phyloP scores from a whole-genome alignment of 2,329 filamentous ascomycete species.

The Boeremia lycopersici region DNA sequence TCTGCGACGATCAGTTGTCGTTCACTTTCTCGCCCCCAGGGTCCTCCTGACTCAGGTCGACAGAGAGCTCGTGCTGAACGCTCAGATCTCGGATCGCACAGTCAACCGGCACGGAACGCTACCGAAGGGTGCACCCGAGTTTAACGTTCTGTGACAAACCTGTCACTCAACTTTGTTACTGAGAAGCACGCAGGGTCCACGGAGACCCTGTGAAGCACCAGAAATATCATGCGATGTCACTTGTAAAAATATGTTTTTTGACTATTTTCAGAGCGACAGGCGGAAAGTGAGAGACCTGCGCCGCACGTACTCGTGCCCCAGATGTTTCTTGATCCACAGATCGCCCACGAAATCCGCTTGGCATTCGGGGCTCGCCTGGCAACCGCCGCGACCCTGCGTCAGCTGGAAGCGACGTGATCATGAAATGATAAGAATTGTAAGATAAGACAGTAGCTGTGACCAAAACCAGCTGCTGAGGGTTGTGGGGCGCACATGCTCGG shows the following conservation, averaged over 20 bases:
- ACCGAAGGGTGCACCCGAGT: constrained; percentile 26
- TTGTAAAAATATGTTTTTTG: background rate
- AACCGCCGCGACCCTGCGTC: constrained; percentile 8
- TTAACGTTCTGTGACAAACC: constrained; percentile 13
- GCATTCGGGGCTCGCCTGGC: constrained; percentile 9
- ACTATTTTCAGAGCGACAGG: constrained; percentile 1
- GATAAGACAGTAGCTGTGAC: background rate
- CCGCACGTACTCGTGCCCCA: constrained; percentile 10
- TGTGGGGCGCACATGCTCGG: background rate
- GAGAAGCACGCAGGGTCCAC: constrained; percentile 2
- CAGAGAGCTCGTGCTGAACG: constrained; percentile 28
- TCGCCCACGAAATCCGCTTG: constrained; percentile 16
- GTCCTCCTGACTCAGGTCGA: constrained; percentile 21
- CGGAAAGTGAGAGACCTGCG: constrained; percentile 10
- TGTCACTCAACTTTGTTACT: constrained; percentile 13
- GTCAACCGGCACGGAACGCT: constrained; percentile 33
- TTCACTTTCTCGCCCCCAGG: constrained; percentile 8
- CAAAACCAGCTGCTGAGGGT: background rate
- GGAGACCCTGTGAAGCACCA: background rate
- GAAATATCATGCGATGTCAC: background rate
- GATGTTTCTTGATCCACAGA: constrained; percentile 20
- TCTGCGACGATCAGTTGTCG: constrained; percentile 12
- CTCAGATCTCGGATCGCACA: constrained; percentile 31
- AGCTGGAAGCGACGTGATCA: constrained; percentile 1
- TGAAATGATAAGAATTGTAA: background rate